Conservation (phyloP, 495 filamentous ascomycete species). For the Parathielavia appendiculata region DNA sequence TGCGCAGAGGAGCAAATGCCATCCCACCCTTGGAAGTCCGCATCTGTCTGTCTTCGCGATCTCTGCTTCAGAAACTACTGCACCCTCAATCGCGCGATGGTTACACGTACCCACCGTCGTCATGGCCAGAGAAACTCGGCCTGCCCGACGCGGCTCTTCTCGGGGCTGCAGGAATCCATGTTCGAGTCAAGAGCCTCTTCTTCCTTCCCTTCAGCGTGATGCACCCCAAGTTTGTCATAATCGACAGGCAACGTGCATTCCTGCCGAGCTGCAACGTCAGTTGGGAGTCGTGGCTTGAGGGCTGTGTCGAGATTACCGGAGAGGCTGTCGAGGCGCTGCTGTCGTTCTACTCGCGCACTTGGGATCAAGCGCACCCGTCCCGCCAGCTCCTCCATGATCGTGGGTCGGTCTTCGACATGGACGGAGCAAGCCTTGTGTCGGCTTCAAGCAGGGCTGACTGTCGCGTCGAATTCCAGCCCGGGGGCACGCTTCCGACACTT, state of each 20-base stretch:
- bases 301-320: constrained; percentile 57
- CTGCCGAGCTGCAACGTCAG: constrained; percentile 71
- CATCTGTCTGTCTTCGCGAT: constrained; percentile 58
- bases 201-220: constrained; percentile 68
- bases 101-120: constrained; percentile 49
- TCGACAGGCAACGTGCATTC: constrained; percentile 57
- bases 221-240: constrained; percentile 70
- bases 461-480: constrained; percentile 3
- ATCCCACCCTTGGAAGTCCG: constrained; percentile 19
- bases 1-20: constrained; percentile 8
- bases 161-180: constrained; percentile 48
- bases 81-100: constrained; percentile 54
- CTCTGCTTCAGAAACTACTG: constrained; percentile 62
- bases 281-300: constrained; percentile 73
- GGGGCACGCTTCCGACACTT: constrained; percentile 40
- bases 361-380: constrained; percentile 35
- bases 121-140: constrained; percentile 54
- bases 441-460: constrained; percentile 20
- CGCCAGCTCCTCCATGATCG: background rate
- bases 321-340: constrained; percentile 50
- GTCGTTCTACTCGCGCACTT: constrained; percentile 56
- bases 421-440: constrained; percentile 4
- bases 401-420: constrained; percentile 2
- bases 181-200: constrained; percentile 65
- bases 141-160: constrained; percentile 52